A percentile compares a stretch with the other conserved stretches of the same genome.
Evolutionary conservation across 2,329 filamentous ascomycete species (phyloP).

Genomic region (Cucurbitaria berberidis): DNA sequence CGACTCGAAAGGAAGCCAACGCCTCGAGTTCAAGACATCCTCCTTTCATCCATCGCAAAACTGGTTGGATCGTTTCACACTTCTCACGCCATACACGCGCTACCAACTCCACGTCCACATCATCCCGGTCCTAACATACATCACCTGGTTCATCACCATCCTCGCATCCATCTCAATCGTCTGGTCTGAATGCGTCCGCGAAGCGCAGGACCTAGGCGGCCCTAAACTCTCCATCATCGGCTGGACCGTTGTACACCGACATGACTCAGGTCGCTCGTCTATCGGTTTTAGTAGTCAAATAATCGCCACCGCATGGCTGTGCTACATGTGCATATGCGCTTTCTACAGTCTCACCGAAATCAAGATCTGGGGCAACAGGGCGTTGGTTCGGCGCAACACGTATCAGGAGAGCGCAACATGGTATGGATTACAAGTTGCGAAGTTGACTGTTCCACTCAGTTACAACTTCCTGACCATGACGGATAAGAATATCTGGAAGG

Average conservation of each 20-base stretch:
- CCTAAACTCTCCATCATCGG: constrained; percentile 75
- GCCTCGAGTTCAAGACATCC: constrained; percentile 73
- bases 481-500: constrained; percentile 71
- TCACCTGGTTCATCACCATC: constrained; percentile 70
- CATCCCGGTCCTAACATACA: constrained; percentile 70
- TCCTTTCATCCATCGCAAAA: constrained; percentile 55
- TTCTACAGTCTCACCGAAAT: constrained; percentile 88
- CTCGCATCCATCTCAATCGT: constrained; percentile 82
- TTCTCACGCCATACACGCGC: constrained; percentile 81
- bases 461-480: constrained; percentile 98
- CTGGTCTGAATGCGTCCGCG: constrained; percentile 92
- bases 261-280: constrained; percentile 71
- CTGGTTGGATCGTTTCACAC: constrained; percentile 49
- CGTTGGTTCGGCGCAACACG: constrained; percentile 87
- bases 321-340: constrained; percentile 94
- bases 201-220: constrained; percentile 60
- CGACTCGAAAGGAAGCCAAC: constrained; percentile 80
- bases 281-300: constrained; percentile 87
- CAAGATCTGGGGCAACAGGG: constrained; percentile 96
- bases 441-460: constrained; percentile 86
- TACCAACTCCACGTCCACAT: constrained; percentile 78
- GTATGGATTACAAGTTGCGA: constrained; percentile 92
- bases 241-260: constrained; percentile 75
- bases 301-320: constrained; percentile 84
- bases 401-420: constrained; percentile 93